Base-by-base conservation (phyloP, 805 yeast genomes). In the Yarrowia phangngaensis region DNA sequence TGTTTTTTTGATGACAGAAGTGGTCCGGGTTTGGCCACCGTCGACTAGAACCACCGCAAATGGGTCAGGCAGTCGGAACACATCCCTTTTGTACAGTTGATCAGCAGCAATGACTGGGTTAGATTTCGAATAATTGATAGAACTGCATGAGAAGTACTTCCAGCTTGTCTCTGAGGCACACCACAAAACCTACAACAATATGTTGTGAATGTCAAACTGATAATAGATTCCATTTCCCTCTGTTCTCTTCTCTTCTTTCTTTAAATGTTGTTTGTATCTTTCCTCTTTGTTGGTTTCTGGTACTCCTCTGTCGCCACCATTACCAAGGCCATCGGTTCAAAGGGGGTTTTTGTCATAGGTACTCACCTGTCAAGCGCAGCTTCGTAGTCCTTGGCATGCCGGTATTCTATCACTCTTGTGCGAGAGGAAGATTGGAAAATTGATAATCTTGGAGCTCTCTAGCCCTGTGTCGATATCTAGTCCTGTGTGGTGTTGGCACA, bases 31-130 rank as follows among this genome's bases (percentile, higher is more conserved):
- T 64, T 92, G 98, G 15, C 85, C 80, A 4, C 97, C 97, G 65
- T 92, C 98, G n/a, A 92, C 89, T 9, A 97, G 90, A 54, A 92
- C 71, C 26, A 92, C 97, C 2, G 97, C 96, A 69, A 92, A 92
- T 8, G 99, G 98, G 66, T 92, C 98, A 2, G 99, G 98, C 54
- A 89, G 84, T 51, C 95, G 79, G 56, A 92, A 78, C 17, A 92
- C 89, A 65, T 92, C 99, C 55, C 99, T 76, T 68, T 92, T 92
- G 67, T 86, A 87, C 51, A 92, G 79, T 19, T 95, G 85, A 65
- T 92, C 98, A 11, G 97, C 97, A 12, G 97, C 97, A 33, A 92
- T 90, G 30, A 92, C 69, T 56, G 45, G 3, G 45, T 38, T 38
- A 38, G 45, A 13, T n/a, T n/a, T n/a, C n/a, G n/a, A n/a, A n/a